Evolutionary conservation across 2,329 filamentous ascomycete genomes (phyloP).

Genomic region (Esteya vermicola): DNA sequence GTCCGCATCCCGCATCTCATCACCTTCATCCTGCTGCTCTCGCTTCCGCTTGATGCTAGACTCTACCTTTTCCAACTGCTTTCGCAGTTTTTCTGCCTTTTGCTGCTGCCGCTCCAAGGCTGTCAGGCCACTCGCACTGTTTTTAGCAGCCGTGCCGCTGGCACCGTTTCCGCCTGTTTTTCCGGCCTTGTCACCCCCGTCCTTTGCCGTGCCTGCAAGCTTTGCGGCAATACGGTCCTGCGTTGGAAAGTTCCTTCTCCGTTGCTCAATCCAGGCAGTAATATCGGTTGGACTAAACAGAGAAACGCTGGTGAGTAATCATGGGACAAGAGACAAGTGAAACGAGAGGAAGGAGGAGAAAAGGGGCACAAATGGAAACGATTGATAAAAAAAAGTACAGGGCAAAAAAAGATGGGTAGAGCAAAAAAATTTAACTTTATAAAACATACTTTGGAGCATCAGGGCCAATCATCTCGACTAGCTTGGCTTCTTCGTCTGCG

Average conservation of each 20-base stretch:
- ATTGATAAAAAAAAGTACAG: too few species aligned
- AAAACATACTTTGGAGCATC: conserved; percentile 38
- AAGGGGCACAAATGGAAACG: too few species aligned
- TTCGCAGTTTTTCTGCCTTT: conserved; percentile 46
- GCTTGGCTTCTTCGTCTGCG: conserved; percentile 53
- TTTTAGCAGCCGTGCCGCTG: conserved; percentile 17
- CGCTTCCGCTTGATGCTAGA: conserved; percentile 55
- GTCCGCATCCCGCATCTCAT: conserved; percentile 42
- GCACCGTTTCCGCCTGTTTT: conserved; percentile 34
- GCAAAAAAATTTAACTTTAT: too few species aligned
- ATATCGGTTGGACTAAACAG: conserved; percentile 53
- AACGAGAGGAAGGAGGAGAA: neutral
- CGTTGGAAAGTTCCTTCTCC: conserved; percentile 69
- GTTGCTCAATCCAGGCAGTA: conserved; percentile 65
- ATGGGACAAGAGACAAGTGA: neutral
- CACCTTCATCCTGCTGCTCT: conserved; percentile 51
- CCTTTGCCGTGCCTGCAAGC: conserved; percentile 35
- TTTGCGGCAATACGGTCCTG: conserved; percentile 53
- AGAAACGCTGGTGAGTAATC: conserved; percentile 5
- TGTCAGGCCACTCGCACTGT: conserved; percentile 21
- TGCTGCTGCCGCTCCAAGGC: conserved; percentile 39
- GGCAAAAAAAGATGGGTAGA: too few species aligned
- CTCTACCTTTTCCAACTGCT: conserved; percentile 56
- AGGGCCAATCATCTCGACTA: conserved; percentile 38
- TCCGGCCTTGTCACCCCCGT: conserved; percentile 31